phyloP scores from a whole-genome alignment of 371 early-diverging fungal genomes.

The Mucor ambiguus region DNA sequence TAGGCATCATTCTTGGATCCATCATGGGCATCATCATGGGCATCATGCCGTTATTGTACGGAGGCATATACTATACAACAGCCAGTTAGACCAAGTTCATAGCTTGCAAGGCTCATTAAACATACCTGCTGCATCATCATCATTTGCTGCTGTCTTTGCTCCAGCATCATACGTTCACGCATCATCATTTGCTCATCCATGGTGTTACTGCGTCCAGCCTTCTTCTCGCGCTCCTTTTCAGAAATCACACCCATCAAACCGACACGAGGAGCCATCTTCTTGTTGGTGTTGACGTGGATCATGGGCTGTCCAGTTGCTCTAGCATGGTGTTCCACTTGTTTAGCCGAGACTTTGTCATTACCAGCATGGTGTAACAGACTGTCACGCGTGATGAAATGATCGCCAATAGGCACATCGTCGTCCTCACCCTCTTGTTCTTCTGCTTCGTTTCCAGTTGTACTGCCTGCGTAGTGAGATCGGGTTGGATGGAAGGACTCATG shows the following conservation, averaged over 20 bases:
- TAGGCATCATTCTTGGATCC: slow-evolving; percentile 41
- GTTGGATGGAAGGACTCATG: slow-evolving; percentile 6
- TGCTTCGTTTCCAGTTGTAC: slow-evolving; percentile 6
- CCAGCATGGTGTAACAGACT: slow-evolving; percentile 25
- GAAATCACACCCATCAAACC: slow-evolving; percentile 43
- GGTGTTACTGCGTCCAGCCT: slow-evolving; percentile 18
- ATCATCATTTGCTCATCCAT: slow-evolving; percentile 23
- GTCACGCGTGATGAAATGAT: slow-evolving; percentile 31
- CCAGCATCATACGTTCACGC: slow-evolving; percentile 39
- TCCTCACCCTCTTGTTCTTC: slow-evolving; percentile 24
- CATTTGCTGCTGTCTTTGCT: slow-evolving; percentile 41
- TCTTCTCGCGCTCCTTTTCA: slow-evolving; percentile 39
- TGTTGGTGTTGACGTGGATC: slow-evolving; percentile 26
- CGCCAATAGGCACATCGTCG: slow-evolving; percentile 24
- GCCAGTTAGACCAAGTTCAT: not conserved
- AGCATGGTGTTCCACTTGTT: slow-evolving; percentile 16
- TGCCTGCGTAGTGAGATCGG: slow-evolving; percentile 9
- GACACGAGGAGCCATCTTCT: slow-evolving; percentile 31
- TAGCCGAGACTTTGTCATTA: not conserved
- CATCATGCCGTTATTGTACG: slow-evolving; percentile 20
- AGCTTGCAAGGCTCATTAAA: not conserved
- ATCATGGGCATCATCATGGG: slow-evolving; percentile 40
- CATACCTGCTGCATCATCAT: slow-evolving; percentile 37
- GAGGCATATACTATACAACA: slow-evolving; percentile 19
- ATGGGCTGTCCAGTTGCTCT: slow-evolving; percentile 39